Evolutionary conservation across 805 yeast genomes (phyloP).

Genomic region (Saccharomycopsis selenospora): DNA sequence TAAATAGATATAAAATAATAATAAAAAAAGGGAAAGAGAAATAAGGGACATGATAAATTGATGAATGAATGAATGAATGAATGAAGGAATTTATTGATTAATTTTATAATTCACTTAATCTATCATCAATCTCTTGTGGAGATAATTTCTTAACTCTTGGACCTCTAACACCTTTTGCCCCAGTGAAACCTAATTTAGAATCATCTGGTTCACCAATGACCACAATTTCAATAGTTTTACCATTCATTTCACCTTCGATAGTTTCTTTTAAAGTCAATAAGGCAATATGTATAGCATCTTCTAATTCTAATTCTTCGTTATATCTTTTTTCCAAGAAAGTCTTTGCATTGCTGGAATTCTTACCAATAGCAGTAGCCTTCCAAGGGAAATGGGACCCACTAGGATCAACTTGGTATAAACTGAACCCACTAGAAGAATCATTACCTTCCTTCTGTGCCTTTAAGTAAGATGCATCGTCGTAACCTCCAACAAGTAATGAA

Average conservation of each 20-base stretch:
- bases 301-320: slow-evolving; percentile 94
- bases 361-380: slow-evolving; percentile 99
- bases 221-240: slow-evolving; percentile 90
- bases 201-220: slow-evolving; percentile 80
- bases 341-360: slow-evolving; percentile 92
- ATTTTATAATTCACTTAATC: slow-evolving; percentile 85
- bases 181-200: slow-evolving; percentile 75
- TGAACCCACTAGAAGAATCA: slow-evolving; percentile 38
- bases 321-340: slow-evolving; percentile 96
- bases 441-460: slow-evolving; percentile 34
- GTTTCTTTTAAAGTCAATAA: slow-evolving; percentile 89
- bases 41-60: too few relatives aligned
- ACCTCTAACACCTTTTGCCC: slow-evolving; percentile 69
- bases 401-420: slow-evolving; percentile 95
- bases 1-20: too few relatives aligned
- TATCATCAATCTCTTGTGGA: slow-evolving; percentile 90
- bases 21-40: too few relatives aligned
- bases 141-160: slow-evolving; percentile 84
- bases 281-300: slow-evolving; percentile 97
- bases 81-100: too few relatives aligned
- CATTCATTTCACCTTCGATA: slow-evolving; percentile 96
- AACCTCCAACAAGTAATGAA: slow-evolving; percentile 86
- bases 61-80: too few relatives aligned
- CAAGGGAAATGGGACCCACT: slow-evolving; percentile 97
- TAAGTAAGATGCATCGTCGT: slow-evolving; percentile 49